Percentiles rank a stretch among this genome's conserved stretches.
Evolutionary conservation across 2,329 filamentous ascomycete genomes (phyloP).

Genomic region (Penicillium sp.): DNA sequence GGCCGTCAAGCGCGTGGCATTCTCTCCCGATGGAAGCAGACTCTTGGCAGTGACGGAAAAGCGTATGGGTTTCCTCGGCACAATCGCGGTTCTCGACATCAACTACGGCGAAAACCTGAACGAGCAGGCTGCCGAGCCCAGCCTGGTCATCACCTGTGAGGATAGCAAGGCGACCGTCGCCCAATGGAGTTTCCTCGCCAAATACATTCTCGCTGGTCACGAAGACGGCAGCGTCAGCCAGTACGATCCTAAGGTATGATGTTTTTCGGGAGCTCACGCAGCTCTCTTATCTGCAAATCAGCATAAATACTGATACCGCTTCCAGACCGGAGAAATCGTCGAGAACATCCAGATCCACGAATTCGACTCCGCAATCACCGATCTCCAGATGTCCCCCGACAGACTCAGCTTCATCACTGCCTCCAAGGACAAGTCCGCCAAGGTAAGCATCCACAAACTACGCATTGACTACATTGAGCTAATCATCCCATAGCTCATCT

Average conservation of each 20-base stretch:
- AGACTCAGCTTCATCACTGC: slow-evolving; percentile 98
- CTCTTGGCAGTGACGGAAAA: slow-evolving; percentile 96
- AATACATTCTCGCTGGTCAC: slow-evolving; percentile 97
- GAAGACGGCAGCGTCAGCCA: slow-evolving; percentile 91
- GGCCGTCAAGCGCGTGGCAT: slow-evolving; percentile 96
- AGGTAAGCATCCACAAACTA: slow-evolving; percentile 55
- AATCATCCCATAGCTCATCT: slow-evolving; percentile 64
- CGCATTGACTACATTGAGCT: slow-evolving; percentile 12
- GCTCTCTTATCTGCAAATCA: neutral
- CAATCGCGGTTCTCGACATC: slow-evolving; percentile 91
- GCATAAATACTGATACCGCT: slow-evolving; percentile 16
- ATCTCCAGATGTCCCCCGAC: slow-evolving; percentile 92
- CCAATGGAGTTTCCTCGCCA: slow-evolving; percentile 89
- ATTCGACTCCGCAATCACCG: slow-evolving; percentile 77
- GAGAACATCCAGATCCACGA: slow-evolving; percentile 84
- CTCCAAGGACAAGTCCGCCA: slow-evolving; percentile 96
- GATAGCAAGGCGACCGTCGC: slow-evolving; percentile 97
- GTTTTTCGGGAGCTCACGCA: neutral
- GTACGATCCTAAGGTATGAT: slow-evolving; percentile 80
- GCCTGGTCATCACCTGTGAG: slow-evolving; percentile 85
- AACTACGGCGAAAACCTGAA: slow-evolving; percentile 73
- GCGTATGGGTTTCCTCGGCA: slow-evolving; percentile 93
- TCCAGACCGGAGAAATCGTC: slow-evolving; percentile 74
- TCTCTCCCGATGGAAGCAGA: slow-evolving; percentile 88
- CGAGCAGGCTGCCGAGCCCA: slow-evolving; percentile 80